These are phyloP conservation scores for Colletotrichum noveboracense DNA, from an alignment of 2,329 filamentous ascomycete species.

Conservation along the genomic window DNA sequence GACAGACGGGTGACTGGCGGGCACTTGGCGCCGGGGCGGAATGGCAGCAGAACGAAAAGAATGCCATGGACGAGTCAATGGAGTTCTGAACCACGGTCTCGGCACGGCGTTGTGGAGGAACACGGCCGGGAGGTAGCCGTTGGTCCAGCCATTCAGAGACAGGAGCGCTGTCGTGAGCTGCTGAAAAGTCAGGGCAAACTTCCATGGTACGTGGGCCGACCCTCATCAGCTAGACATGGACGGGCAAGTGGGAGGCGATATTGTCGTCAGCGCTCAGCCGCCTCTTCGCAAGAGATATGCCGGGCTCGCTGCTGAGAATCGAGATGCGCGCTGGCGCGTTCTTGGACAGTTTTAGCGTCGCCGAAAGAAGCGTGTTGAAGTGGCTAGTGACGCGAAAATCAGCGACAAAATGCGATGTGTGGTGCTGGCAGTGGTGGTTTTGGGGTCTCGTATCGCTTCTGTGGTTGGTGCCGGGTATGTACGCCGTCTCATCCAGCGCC, in stretches of 20 bases:
- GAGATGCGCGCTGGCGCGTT: background rate
- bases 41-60: conserved; percentile 1
- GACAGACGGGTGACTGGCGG: background rate
- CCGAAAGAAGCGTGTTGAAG: background rate
- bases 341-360: conserved; percentile 5
- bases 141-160: background rate
- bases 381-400: background rate
- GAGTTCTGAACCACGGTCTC: conserved; percentile 2
- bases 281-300: background rate
- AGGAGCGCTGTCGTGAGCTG: background rate
- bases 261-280: conserved; percentile 8
- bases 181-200: background rate
- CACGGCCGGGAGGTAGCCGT: background rate
- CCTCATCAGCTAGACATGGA: background rate
- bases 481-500: conserved; percentile 2
- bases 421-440: background rate
- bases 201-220: background rate
- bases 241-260: background rate
- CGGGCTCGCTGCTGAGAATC: background rate
- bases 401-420: background rate
- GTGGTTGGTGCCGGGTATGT: conserved; percentile 2
- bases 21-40: background rate
- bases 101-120: conserved; percentile 8
- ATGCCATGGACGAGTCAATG: conserved; percentile 5
- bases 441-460: background rate